Base-by-base conservation (phyloP, 306 rosid species). In the Styphnolobium japonicum region DNA sequence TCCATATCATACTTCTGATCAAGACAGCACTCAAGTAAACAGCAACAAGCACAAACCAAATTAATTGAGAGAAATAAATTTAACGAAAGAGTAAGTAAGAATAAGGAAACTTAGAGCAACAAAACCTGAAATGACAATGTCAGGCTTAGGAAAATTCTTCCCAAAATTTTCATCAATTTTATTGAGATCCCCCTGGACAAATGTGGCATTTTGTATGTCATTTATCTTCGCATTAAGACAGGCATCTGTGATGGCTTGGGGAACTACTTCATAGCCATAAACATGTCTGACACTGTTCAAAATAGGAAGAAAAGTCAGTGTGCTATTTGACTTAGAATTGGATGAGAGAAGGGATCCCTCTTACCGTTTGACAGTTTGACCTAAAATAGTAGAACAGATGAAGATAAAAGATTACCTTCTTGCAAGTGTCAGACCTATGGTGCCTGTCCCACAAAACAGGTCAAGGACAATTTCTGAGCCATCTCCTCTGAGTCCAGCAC, bases 401-500 rank as follows among this genome's bases (percentile, higher is more conserved):
- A 52, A 75, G 53, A 23, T 45, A 68, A 46, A 18, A 40, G 71
- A 16, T 67, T 82, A 95, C 98, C 95, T 90, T 87, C 82, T 85
- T 46, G 98, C 98, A 64, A 95, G 95, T 48, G 98, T 86, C 78
- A 95, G 86, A 84, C 98, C 97, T 67, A 95, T 95, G 53, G 98
- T 92, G 72, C 98, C 98, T 11, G 98, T 95, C 76, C 98, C 98
- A 87, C 98, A 95, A 88, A 95, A 95, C 76, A 95, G 85, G 90
- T 95, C 98, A 70, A 95, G 98, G 78, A 95, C 92, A 84, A 89
- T 34, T 87, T 95, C 98, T 23, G 98, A 92, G 77, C 92, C 91
- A 78, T 95, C 97, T 74, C 97, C 98, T 74, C 39, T 87, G 77
- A 95, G 86, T 67, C 89, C 90, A 85, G 92, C 95, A 86, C 88